These are phyloP conservation scores for Allantophomopsis lycopodina DNA, from an alignment of 2,329 filamentous ascomycete genomes.

Conservation along the genomic window DNA sequence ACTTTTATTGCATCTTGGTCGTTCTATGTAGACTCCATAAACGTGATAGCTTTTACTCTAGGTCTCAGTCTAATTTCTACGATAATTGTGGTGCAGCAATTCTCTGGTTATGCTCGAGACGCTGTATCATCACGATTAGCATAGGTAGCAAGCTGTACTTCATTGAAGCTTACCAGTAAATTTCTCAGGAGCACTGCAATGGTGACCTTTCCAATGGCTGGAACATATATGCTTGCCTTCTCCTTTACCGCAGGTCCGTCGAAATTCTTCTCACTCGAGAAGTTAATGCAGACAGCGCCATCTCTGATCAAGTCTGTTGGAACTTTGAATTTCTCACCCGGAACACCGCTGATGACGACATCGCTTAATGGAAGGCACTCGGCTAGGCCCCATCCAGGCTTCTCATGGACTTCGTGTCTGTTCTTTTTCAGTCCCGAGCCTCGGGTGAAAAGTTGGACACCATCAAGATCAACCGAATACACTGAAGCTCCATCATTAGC, in stretches of 20 bases:
- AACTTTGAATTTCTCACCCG: constrained; percentile 79
- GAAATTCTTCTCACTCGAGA: constrained; percentile 93
- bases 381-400: constrained; percentile 65
- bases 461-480: constrained; percentile 86
- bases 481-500: constrained; percentile 94
- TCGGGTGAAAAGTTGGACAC: constrained; percentile 83
- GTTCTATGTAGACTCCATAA: no score
- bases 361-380: constrained; percentile 80
- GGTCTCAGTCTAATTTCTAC: no score
- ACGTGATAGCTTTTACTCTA: no score
- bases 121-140: no score
- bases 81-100: no score
- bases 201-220: constrained; percentile 93
- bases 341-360: constrained; percentile 89
- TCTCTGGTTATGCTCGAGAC: no score
- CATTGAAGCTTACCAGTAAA: constrained; percentile 24
- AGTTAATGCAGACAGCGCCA: constrained; percentile 97
- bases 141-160: no score
- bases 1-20: no score
- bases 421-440: constrained; percentile 76
- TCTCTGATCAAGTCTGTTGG: constrained; percentile 71
- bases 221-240: constrained; percentile 92
- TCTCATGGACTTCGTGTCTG: constrained; percentile 72
- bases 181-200: constrained; percentile 87
- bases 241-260: constrained; percentile 74